A percentile compares a stretch with the other conserved stretches of the same genome.
Evolutionary conservation across 345 rosid species (phyloP).

Genomic region (Arabidopsis arenosa): DNA sequence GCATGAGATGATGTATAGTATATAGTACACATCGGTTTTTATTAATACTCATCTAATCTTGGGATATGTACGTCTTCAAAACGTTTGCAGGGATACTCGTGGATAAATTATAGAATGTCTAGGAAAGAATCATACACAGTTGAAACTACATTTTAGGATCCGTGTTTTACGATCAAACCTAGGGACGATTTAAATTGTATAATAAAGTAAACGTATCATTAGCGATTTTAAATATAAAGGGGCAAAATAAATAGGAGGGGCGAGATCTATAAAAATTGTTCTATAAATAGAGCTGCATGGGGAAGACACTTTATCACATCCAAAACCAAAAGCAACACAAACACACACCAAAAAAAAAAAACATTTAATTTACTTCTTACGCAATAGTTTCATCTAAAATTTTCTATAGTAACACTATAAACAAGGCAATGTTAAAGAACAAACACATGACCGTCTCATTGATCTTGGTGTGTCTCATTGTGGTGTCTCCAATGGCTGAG

Average conservation of each 20-base stretch:
- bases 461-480: constrained; percentile 37
- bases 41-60: background rate
- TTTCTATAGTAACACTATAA: background rate
- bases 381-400: background rate
- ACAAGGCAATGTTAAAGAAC: constrained; percentile 38
- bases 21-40: background rate
- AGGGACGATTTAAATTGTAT: background rate
- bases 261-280: background rate
- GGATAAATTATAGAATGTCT: background rate
- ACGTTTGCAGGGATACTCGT: background rate
- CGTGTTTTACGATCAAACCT: constrained; percentile 13
- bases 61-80: background rate
- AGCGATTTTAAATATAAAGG: background rate
- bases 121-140: background rate
- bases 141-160: constrained; percentile 2
- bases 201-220: background rate
- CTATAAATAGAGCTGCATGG: constrained; percentile 46
- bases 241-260: background rate
- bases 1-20: background rate
- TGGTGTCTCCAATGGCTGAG: constrained; percentile 48
- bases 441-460: constrained; percentile 31
- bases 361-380: background rate
- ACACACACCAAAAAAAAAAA: background rate
- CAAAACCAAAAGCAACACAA: constrained; percentile 27
- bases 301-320: constrained; percentile 43